A percentile compares a stretch with the other conserved stretches of the same genome.
phyloP scores from a whole-genome alignment of 2,329 filamentous ascomycete genomes.

The Fusarium guadeloupense region DNA sequence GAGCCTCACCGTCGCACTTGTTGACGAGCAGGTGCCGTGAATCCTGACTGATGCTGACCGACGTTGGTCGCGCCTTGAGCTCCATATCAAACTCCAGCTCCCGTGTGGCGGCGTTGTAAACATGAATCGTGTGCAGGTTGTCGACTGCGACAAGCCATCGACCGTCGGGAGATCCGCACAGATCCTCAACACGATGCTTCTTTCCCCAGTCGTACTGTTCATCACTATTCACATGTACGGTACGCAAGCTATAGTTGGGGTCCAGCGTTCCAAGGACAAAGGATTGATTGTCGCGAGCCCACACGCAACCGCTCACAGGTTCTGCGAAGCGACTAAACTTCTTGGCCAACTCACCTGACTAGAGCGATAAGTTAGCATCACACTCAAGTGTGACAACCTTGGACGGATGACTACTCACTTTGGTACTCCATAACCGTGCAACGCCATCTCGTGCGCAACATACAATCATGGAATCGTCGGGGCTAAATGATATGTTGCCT shows the following conservation, averaged over 20 bases:
- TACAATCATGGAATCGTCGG: slow-evolving; percentile 85
- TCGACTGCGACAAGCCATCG: slow-evolving; percentile 82
- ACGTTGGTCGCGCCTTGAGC: slow-evolving; percentile 73
- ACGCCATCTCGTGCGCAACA: slow-evolving; percentile 80
- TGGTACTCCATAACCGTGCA: slow-evolving; percentile 78
- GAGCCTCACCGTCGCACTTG: slow-evolving; percentile 78
- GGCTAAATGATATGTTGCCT: slow-evolving; percentile 88
- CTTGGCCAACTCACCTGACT: slow-evolving; percentile 72
- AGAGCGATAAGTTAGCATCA: slow-evolving; percentile 29
- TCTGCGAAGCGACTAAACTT: slow-evolving; percentile 78
- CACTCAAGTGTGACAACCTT: not conserved
- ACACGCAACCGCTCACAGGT: slow-evolving; percentile 89
- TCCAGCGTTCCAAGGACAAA: slow-evolving; percentile 86
- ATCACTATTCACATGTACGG: slow-evolving; percentile 74
- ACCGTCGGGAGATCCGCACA: slow-evolving; percentile 84
- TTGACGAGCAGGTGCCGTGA: slow-evolving; percentile 86
- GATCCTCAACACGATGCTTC: slow-evolving; percentile 81
- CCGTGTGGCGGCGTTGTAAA: slow-evolving; percentile 82
- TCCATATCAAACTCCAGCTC: slow-evolving; percentile 79
- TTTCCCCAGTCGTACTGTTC: slow-evolving; percentile 72
- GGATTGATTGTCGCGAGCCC: slow-evolving; percentile 78
- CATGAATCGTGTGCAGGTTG: slow-evolving; percentile 73
- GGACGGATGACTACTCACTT: slow-evolving; percentile 58
- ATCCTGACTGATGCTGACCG: slow-evolving; percentile 82
- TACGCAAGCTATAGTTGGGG: slow-evolving; percentile 70